Percentiles rank a stretch among this genome's conserved stretches.
These are phyloP conservation scores for Blastobotrys terrestris DNA, from an alignment of 805 yeast genomes.

Conservation along the genomic window DNA sequence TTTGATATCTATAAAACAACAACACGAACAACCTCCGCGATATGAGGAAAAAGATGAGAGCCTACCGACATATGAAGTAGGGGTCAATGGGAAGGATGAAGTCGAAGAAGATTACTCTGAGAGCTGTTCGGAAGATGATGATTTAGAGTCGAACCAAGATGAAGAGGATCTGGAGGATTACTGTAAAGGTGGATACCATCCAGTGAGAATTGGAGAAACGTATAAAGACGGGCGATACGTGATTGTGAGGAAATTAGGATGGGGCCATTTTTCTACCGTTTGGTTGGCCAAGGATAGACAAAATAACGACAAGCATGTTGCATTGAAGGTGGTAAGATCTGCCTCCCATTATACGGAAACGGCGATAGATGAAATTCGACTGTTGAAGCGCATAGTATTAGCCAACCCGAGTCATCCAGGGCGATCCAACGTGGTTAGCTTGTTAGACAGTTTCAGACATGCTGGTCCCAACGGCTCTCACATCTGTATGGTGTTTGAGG, in stretches of 20 bases:
- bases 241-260: slow-evolving; percentile 84
- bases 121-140: slow-evolving; percentile 5
- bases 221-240: slow-evolving; percentile 73
- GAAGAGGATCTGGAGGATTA: slow-evolving; percentile 88
- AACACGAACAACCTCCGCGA: slow-evolving; percentile 4
- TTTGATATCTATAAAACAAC: not conserved
- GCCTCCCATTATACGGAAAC: slow-evolving; percentile 90
- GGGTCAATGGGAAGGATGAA: slow-evolving; percentile 1
- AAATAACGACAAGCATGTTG: slow-evolving; percentile 66
- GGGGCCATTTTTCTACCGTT: slow-evolving; percentile 98
- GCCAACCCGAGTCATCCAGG: slow-evolving; percentile 72
- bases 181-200: slow-evolving; percentile 91
- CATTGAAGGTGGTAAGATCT: slow-evolving; percentile 88
- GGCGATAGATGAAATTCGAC: slow-evolving; percentile 85
- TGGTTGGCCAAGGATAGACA: slow-evolving; percentile 73
- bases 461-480: slow-evolving; percentile 89
- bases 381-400: slow-evolving; percentile 56
- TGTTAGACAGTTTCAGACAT: slow-evolving; percentile 80
- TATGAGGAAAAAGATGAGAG: not conserved
- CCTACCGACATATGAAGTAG: not conserved
- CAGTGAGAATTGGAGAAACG: slow-evolving; percentile 80
- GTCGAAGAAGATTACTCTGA: slow-evolving; percentile 2
- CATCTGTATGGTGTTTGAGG: slow-evolving; percentile 96
- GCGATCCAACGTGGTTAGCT: slow-evolving; percentile 68
- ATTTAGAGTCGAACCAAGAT: slow-evolving; percentile 14